phyloP scores from a whole-genome alignment of 257 asterid genomes.

The Solanum chmielewskii region DNA sequence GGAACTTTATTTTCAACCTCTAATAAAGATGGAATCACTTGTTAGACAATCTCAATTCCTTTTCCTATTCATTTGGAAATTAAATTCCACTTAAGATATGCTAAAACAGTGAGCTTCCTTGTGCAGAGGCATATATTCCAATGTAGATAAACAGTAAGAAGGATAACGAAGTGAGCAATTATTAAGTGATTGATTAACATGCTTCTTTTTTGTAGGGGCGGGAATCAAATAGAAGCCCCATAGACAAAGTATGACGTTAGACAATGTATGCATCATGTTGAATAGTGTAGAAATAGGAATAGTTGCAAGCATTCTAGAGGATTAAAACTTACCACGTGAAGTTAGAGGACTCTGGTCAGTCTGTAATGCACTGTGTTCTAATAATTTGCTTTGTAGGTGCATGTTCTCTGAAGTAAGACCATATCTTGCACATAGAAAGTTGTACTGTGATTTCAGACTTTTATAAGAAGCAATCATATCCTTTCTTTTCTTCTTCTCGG shows the following conservation, averaged over 20 bases:
- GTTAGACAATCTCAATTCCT: background rate
- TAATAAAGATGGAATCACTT: constrained; percentile 3
- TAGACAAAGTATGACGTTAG: background rate
- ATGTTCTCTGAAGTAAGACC: constrained; percentile 38
- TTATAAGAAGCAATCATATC: constrained; percentile 28
- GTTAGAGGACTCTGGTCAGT: constrained; percentile 23
- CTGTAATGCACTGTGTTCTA: constrained; percentile 33
- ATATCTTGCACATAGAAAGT: constrained; percentile 32
- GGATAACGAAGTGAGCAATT: background rate
- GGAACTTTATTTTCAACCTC: constrained; percentile 24
- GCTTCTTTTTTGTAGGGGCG: background rate
- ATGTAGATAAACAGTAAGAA: background rate
- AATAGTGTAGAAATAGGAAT: background rate
- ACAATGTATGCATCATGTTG: background rate
- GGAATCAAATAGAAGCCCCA: background rate
- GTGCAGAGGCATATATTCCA: background rate
- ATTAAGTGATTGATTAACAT: background rate
- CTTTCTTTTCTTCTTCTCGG: constrained; percentile 40
- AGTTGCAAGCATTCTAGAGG: background rate
- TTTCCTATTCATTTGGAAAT: background rate
- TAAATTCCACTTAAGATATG: background rate
- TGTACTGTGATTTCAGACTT: constrained; percentile 61
- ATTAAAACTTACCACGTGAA: constrained; percentile 31
- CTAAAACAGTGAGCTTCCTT: background rate
- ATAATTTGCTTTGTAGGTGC: constrained; percentile 22